Percentiles rank a stretch among this genome's conserved stretches.
Evolutionary conservation across 2,329 filamentous ascomycete species (phyloP).

Genomic region (Beauveria brongniartii): DNA sequence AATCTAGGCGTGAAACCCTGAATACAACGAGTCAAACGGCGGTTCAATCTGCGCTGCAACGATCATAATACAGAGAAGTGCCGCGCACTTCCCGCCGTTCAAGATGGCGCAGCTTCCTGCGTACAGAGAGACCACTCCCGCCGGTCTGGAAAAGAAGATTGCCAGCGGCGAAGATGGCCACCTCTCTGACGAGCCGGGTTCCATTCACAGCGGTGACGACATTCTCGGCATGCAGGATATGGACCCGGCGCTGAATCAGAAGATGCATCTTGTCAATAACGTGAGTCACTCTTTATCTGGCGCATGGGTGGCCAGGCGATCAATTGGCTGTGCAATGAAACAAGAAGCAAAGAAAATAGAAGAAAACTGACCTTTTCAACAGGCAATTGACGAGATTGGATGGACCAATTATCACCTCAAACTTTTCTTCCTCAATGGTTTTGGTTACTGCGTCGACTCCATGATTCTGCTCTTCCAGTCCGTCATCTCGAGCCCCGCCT

Average conservation of each 20-base stretch:
- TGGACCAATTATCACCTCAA: slow-evolving; percentile 53
- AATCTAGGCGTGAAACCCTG: not conserved
- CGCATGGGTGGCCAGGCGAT: not conserved
- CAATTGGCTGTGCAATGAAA: not conserved
- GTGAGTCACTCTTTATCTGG: slow-evolving; percentile 27
- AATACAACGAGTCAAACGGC: not conserved
- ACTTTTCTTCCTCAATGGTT: slow-evolving; percentile 54
- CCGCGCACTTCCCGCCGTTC: not conserved
- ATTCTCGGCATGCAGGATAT: slow-evolving; percentile 48
- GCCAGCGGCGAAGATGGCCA: slow-evolving; percentile 1
- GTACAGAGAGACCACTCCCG: slow-evolving; percentile 1
- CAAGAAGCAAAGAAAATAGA: not conserved
- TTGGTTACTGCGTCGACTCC: slow-evolving; percentile 45
- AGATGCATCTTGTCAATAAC: slow-evolving; percentile 64
- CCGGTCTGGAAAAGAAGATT: slow-evolving; percentile 4
- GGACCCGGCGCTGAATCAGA: slow-evolving; percentile 54
- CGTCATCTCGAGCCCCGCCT: slow-evolving; percentile 51
- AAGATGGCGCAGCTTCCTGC: slow-evolving; percentile 4
- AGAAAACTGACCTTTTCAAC: not conserved
- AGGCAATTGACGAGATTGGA: slow-evolving; percentile 51
- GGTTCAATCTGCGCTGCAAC: not conserved
- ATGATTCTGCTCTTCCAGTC: slow-evolving; percentile 48
- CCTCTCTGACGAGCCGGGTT: slow-evolving; percentile 7
- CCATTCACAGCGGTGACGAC: slow-evolving; percentile 31
- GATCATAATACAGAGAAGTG: not conserved